Conservation (phyloP, 345 rosid species). For the Populus davidiana region DNA sequence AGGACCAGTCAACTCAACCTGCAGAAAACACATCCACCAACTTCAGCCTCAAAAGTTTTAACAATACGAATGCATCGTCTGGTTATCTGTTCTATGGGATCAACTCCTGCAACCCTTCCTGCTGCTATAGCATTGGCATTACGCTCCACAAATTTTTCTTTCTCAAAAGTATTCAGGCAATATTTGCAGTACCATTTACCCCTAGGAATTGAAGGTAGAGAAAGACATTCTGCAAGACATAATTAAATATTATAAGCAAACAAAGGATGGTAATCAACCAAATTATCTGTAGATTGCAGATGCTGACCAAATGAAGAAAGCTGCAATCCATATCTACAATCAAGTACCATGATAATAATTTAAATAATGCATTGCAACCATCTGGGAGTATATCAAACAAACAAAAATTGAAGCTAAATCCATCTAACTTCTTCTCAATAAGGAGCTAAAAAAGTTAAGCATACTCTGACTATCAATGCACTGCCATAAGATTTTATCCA, state of each 20-base stretch:
- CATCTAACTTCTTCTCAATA: neutral
- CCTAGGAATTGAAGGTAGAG: slow-evolving; percentile 49
- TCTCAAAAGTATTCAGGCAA: slow-evolving; percentile 58
- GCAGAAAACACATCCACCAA: slow-evolving; percentile 88
- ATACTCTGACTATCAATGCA: neutral
- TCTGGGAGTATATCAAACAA: neutral
- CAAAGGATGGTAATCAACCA: slow-evolving; percentile 5
- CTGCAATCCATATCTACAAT: neutral
- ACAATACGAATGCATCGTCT: slow-evolving; percentile 86
- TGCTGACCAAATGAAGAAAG: neutral
- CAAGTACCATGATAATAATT: neutral
- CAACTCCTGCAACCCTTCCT: slow-evolving; percentile 85
- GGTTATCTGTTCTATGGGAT: slow-evolving; percentile 81
- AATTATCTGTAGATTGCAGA: neutral
- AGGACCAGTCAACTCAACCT: slow-evolving; percentile 42
- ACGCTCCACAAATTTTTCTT: slow-evolving; percentile 63
- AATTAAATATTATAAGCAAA: neutral
- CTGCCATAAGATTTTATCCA: neutral
- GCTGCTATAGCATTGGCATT: slow-evolving; percentile 87
- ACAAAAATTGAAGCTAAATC: neutral
- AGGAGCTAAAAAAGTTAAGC: neutral
- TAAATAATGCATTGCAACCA: neutral
- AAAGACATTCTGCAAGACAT: slow-evolving; percentile 61
- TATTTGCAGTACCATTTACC: slow-evolving; percentile 84
- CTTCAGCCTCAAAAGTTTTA: slow-evolving; percentile 51